Percentiles rank a stretch among this genome's conserved stretches.
phyloP scores from a whole-genome alignment of 2,329 filamentous ascomycete species.

The Phyllachora maydis region DNA sequence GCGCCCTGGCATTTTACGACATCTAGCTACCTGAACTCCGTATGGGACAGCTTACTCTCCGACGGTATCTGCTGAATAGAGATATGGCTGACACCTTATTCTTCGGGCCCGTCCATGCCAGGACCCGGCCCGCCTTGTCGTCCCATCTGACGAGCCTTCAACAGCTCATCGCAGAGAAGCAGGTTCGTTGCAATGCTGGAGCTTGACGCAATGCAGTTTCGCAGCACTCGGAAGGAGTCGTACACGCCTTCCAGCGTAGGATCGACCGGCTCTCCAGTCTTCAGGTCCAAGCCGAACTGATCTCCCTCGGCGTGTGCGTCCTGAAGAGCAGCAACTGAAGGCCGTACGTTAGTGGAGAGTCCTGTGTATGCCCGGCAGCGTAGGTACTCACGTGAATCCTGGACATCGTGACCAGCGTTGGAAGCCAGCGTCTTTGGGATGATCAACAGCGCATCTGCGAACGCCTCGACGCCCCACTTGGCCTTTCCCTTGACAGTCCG shows the following conservation, averaged over 20 bases:
- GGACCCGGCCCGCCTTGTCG: conserved; percentile 37
- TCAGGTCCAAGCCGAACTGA: conserved; percentile 67
- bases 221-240: conserved; percentile 85
- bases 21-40: too few relatives aligned
- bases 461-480: conserved; percentile 86
- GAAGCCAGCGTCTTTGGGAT: conserved; percentile 96
- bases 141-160: conserved; percentile 95
- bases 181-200: conserved; percentile 91
- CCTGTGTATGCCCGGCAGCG: conserved; percentile 1
- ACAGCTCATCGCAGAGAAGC: conserved; percentile 84
- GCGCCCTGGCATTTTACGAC: too few relatives aligned
- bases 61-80: too few relatives aligned
- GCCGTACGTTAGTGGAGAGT: too few relatives aligned
- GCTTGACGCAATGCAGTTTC: conserved; percentile 85
- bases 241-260: conserved; percentile 82
- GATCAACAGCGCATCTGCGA: conserved; percentile 82
- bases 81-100: too few relatives aligned
- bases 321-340: conserved; percentile 66
- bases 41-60: conserved; percentile 2
- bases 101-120: conserved; percentile 41
- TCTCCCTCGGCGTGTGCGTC: conserved; percentile 75
- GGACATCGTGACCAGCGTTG: conserved; percentile 90
- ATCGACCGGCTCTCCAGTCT: conserved; percentile 85
- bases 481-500: conserved; percentile 95
- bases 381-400: conserved; percentile 61